phyloP scores from a whole-genome alignment of 495 filamentous ascomycete species.

The Podospora australis region DNA sequence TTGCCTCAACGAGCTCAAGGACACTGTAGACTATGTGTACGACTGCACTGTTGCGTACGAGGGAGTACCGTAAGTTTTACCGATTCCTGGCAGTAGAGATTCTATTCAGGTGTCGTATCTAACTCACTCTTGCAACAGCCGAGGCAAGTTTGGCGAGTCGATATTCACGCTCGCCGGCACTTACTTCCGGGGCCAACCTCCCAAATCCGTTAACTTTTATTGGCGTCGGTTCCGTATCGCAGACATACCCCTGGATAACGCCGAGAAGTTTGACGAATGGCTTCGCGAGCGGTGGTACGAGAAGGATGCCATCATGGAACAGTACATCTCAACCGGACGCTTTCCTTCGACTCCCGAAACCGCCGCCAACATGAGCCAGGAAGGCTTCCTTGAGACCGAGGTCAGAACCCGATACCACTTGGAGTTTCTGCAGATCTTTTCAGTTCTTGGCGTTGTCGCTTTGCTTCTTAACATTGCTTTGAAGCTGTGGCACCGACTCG shows the following conservation, averaged over 20 bases:
- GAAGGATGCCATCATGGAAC: conserved; percentile 70
- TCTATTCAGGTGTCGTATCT: conserved; percentile 9
- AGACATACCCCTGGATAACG: conserved; percentile 60
- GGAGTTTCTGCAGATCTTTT: conserved; percentile 47
- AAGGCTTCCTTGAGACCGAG: conserved; percentile 41
- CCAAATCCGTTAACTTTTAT: conserved; percentile 80
- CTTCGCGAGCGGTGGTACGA: conserved; percentile 69
- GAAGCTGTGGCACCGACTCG: conserved; percentile 18
- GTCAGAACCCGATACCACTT: conserved; percentile 39
- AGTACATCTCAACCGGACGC: conserved; percentile 59
- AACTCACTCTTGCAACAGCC: conserved; percentile 32
- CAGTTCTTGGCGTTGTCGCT: conserved; percentile 32
- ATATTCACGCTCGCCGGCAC: conserved; percentile 66
- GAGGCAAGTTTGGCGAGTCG: conserved; percentile 66
- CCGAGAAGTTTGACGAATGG: conserved; percentile 64
- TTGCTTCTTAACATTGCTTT: conserved; percentile 29
- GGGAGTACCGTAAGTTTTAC: conserved; percentile 59
- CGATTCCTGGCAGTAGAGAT: not conserved
- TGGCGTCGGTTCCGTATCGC: conserved; percentile 66
- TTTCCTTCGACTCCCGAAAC: conserved; percentile 48
- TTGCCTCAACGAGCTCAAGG: conserved; percentile 63
- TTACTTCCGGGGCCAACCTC: conserved; percentile 70
- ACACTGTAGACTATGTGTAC: conserved; percentile 72
- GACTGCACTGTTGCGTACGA: conserved; percentile 84
- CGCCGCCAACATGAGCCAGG: conserved; percentile 27